phyloP scores from a whole-genome alignment of 2,329 filamentous ascomycete species.

The Hortaea werneckii region DNA sequence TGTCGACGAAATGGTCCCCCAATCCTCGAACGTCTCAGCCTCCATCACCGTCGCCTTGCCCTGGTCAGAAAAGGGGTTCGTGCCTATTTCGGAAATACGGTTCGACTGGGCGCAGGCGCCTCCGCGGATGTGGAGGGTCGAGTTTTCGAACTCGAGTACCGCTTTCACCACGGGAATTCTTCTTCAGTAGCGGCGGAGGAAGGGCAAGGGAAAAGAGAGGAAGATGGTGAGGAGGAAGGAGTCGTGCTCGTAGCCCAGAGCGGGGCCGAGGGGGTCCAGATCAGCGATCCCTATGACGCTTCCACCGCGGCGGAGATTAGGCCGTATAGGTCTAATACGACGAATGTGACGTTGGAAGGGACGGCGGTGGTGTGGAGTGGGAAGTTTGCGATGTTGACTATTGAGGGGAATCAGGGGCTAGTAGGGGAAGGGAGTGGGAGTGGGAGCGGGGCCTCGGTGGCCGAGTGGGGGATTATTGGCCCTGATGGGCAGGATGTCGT shows the following conservation, averaged over 20 bases:
- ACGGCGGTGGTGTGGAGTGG: constrained; percentile 32
- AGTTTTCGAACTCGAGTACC: constrained; percentile 42
- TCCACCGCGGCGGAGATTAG: constrained; percentile 26
- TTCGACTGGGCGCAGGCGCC: constrained; percentile 54
- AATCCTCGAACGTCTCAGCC: constrained; percentile 38
- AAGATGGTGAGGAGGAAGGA: too few relatives aligned
- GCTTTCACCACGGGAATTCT: too few relatives aligned
- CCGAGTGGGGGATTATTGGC: constrained; percentile 32
- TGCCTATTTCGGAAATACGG: constrained; percentile 39
- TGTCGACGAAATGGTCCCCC: constrained; percentile 57
- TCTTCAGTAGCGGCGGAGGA: too few relatives aligned
- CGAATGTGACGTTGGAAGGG: constrained; percentile 30
- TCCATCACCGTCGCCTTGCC: constrained; percentile 48
- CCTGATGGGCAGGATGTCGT: background rate
- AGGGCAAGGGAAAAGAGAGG: background rate
- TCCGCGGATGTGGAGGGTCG: constrained; percentile 43
- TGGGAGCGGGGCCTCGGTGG: constrained; percentile 40
- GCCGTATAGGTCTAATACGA: constrained; percentile 35
- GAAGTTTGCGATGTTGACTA: constrained; percentile 36
- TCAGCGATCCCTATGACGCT: constrained; percentile 33
- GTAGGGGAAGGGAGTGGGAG: constrained; percentile 8
- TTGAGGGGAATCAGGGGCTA: constrained; percentile 34
- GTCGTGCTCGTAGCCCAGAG: too few relatives aligned
- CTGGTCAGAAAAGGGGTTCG: constrained; percentile 15
- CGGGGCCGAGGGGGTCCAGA: constrained; percentile 22